Percentiles rank a stretch among this genome's conserved stretches.
phyloP scores from a whole-genome alignment of 2,329 filamentous ascomycete genomes.

The Juglanconis sp. region DNA sequence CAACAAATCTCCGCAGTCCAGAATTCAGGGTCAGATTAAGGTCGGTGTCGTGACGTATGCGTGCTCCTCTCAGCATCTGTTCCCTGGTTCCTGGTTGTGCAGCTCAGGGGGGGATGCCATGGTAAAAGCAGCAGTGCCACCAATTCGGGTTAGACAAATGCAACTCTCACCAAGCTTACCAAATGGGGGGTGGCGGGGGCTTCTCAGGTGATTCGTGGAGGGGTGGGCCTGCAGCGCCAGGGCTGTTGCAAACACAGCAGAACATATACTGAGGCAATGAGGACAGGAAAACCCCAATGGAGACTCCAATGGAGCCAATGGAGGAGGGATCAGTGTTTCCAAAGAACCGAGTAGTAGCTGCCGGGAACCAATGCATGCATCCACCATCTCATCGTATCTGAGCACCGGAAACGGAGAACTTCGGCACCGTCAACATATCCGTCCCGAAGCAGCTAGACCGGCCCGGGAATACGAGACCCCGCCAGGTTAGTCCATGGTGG shows the following conservation, averaged over 20 bases:
- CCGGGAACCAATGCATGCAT: no score
- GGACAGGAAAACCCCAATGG: no score
- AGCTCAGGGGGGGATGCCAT: slow-evolving; percentile 1
- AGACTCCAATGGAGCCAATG: no score
- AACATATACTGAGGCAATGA: no score
- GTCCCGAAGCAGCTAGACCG: slow-evolving; percentile 6
- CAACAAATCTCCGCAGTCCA: no score
- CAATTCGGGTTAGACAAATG: slow-evolving; percentile 14
- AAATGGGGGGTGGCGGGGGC: not conserved
- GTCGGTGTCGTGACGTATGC: slow-evolving; percentile 18
- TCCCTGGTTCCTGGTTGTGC: slow-evolving; percentile 4
- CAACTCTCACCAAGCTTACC: not conserved
- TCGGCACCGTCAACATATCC: not conserved
- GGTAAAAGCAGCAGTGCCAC: not conserved
- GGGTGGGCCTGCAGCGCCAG: not conserved
- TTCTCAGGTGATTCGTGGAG: not conserved
- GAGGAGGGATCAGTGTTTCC: no score
- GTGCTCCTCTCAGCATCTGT: not conserved
- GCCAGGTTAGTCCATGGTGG: not conserved
- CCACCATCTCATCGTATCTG: no score
- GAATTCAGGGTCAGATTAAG: not conserved
- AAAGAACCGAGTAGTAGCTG: no score
- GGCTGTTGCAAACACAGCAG: not conserved
- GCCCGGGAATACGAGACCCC: slow-evolving; percentile 9
- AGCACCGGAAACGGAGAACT: no score